phyloP scores from a whole-genome alignment of 805 yeast genomes.

The Kuraishia hungarica region DNA sequence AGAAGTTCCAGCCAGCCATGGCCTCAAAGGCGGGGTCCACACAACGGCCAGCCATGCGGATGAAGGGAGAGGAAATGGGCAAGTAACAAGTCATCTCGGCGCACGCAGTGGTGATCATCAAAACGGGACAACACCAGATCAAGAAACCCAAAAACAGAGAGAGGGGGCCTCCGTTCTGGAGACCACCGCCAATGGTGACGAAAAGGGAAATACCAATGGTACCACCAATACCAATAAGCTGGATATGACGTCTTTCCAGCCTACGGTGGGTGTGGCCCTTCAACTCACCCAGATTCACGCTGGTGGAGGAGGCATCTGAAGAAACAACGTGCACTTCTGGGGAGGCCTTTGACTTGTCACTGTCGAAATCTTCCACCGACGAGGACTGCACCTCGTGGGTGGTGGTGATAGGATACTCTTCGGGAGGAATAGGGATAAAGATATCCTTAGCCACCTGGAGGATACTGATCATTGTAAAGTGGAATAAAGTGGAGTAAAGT shows the following conservation, averaged over 20 bases:
- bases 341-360: not conserved
- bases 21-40: slow-evolving; percentile 29
- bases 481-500: too few relatives aligned
- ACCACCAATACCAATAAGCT: slow-evolving; percentile 32
- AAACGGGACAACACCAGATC: slow-evolving; percentile 23
- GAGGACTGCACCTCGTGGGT: not conserved
- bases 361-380: not conserved
- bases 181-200: slow-evolving; percentile 27
- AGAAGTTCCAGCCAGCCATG: slow-evolving; percentile 27
- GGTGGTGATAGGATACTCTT: not conserved
- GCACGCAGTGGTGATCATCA: slow-evolving; percentile 24
- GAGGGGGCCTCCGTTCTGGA: slow-evolving; percentile 26
- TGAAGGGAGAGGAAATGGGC: slow-evolving; percentile 28
- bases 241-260: slow-evolving; percentile 24
- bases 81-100: slow-evolving; percentile 29
- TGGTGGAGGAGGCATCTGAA: not conserved
- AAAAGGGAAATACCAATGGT: slow-evolving; percentile 30
- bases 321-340: not conserved
- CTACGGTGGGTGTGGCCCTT: slow-evolving; percentile 20
- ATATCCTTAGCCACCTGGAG: slow-evolving; percentile 1
- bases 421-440: not conserved
- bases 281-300: not conserved
- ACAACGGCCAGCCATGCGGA: slow-evolving; percentile 27
- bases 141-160: slow-evolving; percentile 23
- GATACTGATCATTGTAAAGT: not conserved